Conservation (phyloP, 2,329 filamentous ascomycete species). For the Phyllosticta paracitricarpa region DNA sequence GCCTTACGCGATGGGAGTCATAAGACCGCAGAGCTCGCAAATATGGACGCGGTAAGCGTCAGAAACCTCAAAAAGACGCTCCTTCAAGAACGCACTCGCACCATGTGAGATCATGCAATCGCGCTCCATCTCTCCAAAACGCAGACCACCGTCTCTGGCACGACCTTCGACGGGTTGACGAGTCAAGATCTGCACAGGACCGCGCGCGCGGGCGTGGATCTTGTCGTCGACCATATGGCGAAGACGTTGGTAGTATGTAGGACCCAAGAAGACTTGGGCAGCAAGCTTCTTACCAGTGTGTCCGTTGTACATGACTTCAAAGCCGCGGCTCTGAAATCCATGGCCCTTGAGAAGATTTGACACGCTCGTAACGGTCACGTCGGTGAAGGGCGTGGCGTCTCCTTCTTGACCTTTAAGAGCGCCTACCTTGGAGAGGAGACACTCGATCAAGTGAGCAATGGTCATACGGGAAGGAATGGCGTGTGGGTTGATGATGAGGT, state of each 20-base stretch:
- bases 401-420: constrained; percentile 90
- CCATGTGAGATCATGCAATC: constrained; percentile 99
- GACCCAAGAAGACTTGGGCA: constrained; percentile 91
- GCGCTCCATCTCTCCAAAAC: constrained; percentile 99
- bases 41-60: constrained; percentile 97
- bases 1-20: constrained; percentile 97
- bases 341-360: constrained; percentile 77
- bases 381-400: constrained; percentile 94
- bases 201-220: constrained; percentile 96
- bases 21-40: constrained; percentile 95
- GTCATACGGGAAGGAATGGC: constrained; percentile 99
- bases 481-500: constrained; percentile 98
- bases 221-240: constrained; percentile 99
- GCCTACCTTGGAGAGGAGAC: constrained; percentile 90
- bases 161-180: constrained; percentile 96
- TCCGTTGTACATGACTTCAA: constrained; percentile 98
- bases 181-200: constrained; percentile 93
- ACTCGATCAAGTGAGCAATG: constrained; percentile 99
- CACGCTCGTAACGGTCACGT: constrained; percentile 90
- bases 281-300: constrained; percentile 91
- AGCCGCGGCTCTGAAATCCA: constrained; percentile 93
- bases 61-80: constrained; percentile 92
- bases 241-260: constrained; percentile 96
- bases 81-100: constrained; percentile 92
- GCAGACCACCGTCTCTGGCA: constrained; percentile 91